These are phyloP conservation scores for Globisporangium nagaii DNA, from an alignment of 352 stramenopile species.

Conservation along the genomic window DNA sequence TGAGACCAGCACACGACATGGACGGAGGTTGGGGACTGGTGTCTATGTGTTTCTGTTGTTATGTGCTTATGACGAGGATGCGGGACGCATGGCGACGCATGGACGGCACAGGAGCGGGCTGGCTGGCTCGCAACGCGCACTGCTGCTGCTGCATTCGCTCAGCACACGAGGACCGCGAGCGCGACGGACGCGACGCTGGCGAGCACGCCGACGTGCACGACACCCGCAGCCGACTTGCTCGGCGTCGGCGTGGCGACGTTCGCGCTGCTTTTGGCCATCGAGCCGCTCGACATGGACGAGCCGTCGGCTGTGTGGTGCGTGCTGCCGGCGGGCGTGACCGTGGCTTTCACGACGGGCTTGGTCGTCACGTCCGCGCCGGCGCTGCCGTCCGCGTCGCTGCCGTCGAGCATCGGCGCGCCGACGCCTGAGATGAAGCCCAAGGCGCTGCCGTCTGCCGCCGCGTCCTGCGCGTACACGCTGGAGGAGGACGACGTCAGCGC, in stretches of 20 bases:
- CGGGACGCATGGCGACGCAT: no score
- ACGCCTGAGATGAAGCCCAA: conserved; percentile 11
- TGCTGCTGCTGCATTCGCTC: no score
- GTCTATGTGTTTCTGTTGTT: not conserved
- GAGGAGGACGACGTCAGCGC: not conserved
- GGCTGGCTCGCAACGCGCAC: no score
- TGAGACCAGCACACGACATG: not conserved
- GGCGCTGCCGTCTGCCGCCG: not conserved
- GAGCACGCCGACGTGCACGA: conserved; percentile 4
- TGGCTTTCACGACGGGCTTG: not conserved
- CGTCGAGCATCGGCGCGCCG: conserved; percentile 1
- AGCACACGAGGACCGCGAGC: conserved; percentile 2
- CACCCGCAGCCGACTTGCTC: not conserved
- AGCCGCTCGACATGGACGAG: conserved; percentile 6
- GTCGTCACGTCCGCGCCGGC: conserved; percentile 6
- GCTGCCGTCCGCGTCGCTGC: conserved; percentile 8
- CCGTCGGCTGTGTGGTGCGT: no score
- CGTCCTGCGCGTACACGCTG: not conserved
- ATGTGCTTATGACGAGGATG: no score
- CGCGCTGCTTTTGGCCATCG: conserved; percentile 12
- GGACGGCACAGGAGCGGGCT: no score
- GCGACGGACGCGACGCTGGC: conserved; percentile 16
- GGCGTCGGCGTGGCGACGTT: conserved; percentile 7
- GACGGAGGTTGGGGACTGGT: not conserved
- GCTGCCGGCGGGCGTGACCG: not conserved